Evolutionary conservation across 768 basidiomycete species (phyloP), one percentile per base, ranked within the genome.

Genomic region (Fibroporia radiculosa): DNA sequence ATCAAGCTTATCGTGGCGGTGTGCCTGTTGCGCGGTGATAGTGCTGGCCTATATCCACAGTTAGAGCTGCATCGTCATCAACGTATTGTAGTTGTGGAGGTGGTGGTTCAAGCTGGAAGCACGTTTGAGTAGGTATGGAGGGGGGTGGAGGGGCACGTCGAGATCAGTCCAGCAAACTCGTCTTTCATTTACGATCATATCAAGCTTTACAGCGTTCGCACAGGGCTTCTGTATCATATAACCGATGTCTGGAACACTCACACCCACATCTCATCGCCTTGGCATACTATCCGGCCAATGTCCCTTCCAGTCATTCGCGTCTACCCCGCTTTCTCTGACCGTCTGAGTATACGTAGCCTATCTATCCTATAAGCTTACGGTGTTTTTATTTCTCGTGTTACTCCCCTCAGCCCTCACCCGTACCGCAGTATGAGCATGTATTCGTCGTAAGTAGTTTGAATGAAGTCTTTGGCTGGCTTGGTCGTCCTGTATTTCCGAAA

Each of bases 21-120:
- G 58, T 61, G 0, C 60, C 60, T 19, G 56, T 61, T 20, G 57
- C 56, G 24, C 60, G 60, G 49, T 59, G 47, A 55, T 23, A n/a
- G n/a, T n/a, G n/a, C n/a, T n/a, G n/a, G n/a, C n/a, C n/a, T n/a
- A n/a, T n/a, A n/a, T n/a, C n/a, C n/a, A n/a, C n/a, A n/a, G n/a
- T n/a, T n/a, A n/a, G n/a, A n/a, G n/a, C n/a, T n/a, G n/a, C n/a
- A n/a, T n/a, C n/a, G n/a, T n/a, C n/a, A n/a, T n/a, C n/a, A n/a
- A 31, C 31, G 23, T 14, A 18, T 18, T 27, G 44, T n/a, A 23
- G 29, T 10, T 14, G 24, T 24, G 45, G 6, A 12, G 40, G 33
- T 24, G 40, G n/a, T 20, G 27, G 32, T 19, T 38, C 6, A 24
- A 12, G n/a, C n/a, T 32, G 23, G 42, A 29, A 11, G 33, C 41